Base-by-base conservation (phyloP, 2,329 filamentous ascomycete genomes). In the Lasiodiplodia theobromae region DNA sequence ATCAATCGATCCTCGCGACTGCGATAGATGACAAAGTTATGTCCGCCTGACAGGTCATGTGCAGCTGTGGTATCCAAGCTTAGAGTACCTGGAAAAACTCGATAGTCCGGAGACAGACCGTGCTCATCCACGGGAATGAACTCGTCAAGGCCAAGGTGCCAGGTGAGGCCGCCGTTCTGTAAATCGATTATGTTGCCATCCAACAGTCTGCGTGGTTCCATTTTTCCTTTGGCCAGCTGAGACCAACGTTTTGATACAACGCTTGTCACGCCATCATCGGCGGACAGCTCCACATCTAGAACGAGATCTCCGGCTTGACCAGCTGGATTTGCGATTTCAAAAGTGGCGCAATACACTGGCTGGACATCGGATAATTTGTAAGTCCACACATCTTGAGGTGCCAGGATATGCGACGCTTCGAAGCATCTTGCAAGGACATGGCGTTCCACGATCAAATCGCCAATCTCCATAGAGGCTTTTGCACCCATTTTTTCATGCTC, bases 321-420 rank as follows among this genome's bases (percentile, higher is more conserved):
- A 18, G 10, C 40, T 3, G 58, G 52, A n/a, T 64, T 57, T 2
- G 52, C 58, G n/a, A 68, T 47, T 25, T 58, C 40, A n/a, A 68
- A 64, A 11, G 51, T 68, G 25, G 67, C 67, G 2, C 58, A 28
- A 37, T 68, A 68, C 12, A 57, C 31, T 1, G 67, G 67, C 38
- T 64, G 14, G 8, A 68, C 51, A 14, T 64, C 58, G 14, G 57
- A 60, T 18, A 64, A 31, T 2, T 23, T 25, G 10, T 23, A 28
- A 14, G 31, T 58, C 31, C 40, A 54, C 18, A n/a, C 28, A 6
- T 51, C 40, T 38, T 44, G 49, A 23, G 57, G 49, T 11, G 28
- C 37, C 5, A 68, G 52, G 23, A 68, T 25, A 18, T 60, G 25
- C 4, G n/a, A 49, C 3, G 58, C 58, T 57, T 51, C n/a, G 18